phyloP scores from a whole-genome alignment of 2,329 filamentous ascomycete genomes.

The Ramularia collo-cygni region DNA sequence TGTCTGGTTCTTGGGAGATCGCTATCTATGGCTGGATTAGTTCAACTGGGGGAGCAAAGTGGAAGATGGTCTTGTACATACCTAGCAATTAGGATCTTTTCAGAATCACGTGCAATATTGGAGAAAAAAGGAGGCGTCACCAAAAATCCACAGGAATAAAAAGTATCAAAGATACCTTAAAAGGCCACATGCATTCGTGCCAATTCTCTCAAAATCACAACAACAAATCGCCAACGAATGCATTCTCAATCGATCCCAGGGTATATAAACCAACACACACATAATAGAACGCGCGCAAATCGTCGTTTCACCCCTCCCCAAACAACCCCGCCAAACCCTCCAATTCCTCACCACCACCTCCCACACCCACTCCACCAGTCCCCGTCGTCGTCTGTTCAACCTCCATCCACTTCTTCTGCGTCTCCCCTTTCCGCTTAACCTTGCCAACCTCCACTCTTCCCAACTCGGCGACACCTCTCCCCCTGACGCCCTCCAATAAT shows the following conservation, averaged over 20 bases:
- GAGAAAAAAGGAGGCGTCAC: no score
- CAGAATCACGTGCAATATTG: no score
- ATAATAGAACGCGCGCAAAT: neutral
- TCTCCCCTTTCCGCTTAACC: constrained; percentile 17
- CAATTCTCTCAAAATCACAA: constrained; percentile 1
- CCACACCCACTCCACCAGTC: constrained; percentile 15
- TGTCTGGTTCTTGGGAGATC: no score
- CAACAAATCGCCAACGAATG: neutral
- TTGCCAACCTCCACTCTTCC: constrained; percentile 58
- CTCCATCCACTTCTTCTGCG: constrained; percentile 26
- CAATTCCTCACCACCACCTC: constrained; percentile 35
- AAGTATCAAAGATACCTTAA: no score
- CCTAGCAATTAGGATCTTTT: no score
- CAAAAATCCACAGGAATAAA: no score
- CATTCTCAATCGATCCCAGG: neutral
- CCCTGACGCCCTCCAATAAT: constrained; percentile 76
- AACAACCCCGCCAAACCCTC: constrained; percentile 43
- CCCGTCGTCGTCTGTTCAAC: constrained; percentile 4
- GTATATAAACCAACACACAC: neutral
- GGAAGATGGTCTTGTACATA: no score
- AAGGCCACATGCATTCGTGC: no score
- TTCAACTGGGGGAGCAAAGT: no score
- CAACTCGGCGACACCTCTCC: constrained; percentile 87
- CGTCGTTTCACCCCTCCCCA: constrained; percentile 17
- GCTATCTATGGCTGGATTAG: no score